These are phyloP conservation scores for Globisporangium parvum DNA, from an alignment of 352 stramenopile genomes.

Conservation along the genomic window DNA sequence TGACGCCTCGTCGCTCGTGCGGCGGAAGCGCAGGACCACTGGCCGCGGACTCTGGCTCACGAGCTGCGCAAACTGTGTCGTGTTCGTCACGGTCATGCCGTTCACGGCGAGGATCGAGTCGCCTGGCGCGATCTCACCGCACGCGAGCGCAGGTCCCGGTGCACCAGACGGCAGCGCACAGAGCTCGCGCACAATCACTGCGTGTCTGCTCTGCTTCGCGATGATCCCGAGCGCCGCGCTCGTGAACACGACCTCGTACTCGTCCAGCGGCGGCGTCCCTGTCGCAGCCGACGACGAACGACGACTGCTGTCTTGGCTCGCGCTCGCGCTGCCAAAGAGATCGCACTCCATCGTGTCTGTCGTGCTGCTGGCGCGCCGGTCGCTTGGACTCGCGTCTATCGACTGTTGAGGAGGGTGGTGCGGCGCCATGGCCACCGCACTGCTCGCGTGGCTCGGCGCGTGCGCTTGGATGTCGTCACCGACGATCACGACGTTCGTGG, in stretches of 20 bases:
- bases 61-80: conserved; percentile 67
- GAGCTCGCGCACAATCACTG: conserved; percentile 72
- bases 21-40: conserved; percentile 63
- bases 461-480: conserved; percentile 68
- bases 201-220: conserved; percentile 52
- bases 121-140: conserved; percentile 45
- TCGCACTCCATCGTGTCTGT: background rate
- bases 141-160: conserved; percentile 35
- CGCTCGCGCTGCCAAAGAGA: conserved; percentile 12
- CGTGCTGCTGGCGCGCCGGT: background rate
- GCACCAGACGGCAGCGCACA: conserved; percentile 35
- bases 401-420: conserved; percentile 1
- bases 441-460: conserved; percentile 11
- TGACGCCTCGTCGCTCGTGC: conserved; percentile 32
- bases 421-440: background rate
- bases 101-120: conserved; percentile 74
- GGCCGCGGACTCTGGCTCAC: conserved; percentile 51
- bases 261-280: conserved; percentile 26
- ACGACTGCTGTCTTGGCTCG: background rate
- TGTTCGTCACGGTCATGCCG: conserved; percentile 53
- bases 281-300: conserved; percentile 3
- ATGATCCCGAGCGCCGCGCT: conserved; percentile 54
- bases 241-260: conserved; percentile 75
- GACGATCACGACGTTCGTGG: conserved; percentile 74
- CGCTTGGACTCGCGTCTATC: background rate